Conservation (phyloP, 2,329 filamentous ascomycete species). For the Tothia fuscella region DNA sequence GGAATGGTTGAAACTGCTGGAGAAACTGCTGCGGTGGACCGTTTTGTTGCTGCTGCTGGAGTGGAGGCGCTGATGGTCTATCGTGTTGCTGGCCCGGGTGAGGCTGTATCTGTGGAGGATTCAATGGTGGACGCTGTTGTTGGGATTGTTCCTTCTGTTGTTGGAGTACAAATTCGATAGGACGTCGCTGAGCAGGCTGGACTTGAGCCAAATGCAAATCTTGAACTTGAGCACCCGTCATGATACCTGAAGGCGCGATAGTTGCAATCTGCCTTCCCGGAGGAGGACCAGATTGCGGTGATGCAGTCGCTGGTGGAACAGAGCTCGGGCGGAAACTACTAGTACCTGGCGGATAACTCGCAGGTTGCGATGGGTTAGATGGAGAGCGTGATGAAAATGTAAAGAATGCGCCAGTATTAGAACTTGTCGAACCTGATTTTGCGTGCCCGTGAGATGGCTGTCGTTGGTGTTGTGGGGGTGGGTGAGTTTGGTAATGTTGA, state of each 20-base stretch:
- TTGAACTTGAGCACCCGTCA: constrained; percentile 9
- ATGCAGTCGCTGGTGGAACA: not conserved
- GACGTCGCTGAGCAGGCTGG: constrained; percentile 3
- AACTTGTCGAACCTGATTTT: not conserved
- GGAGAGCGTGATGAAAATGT: constrained; percentile 1
- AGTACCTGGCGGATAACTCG: constrained; percentile 3
- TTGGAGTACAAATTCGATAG: constrained; percentile 4
- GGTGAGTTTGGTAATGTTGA: not conserved
- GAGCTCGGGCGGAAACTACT: not conserved
- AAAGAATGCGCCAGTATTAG: not conserved
- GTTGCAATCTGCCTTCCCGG: constrained; percentile 2
- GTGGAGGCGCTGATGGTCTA: not conserved
- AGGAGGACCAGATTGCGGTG: not conserved
- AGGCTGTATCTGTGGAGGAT: not conserved
- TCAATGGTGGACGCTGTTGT: not conserved
- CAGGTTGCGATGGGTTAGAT: not conserved
- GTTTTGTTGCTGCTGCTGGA: not conserved
- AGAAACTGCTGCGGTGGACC: not conserved
- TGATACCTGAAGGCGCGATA: constrained; percentile 4
- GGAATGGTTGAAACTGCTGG: not conserved
- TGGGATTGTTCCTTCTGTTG: constrained; percentile 29
- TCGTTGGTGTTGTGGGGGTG: constrained; percentile 1
- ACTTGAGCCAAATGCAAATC: constrained; percentile 2
- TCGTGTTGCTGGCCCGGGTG: not conserved
- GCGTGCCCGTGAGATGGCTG: not conserved